Conservation (phyloP, 495 filamentous ascomycete genomes). For the Penicillium paxilli region DNA sequence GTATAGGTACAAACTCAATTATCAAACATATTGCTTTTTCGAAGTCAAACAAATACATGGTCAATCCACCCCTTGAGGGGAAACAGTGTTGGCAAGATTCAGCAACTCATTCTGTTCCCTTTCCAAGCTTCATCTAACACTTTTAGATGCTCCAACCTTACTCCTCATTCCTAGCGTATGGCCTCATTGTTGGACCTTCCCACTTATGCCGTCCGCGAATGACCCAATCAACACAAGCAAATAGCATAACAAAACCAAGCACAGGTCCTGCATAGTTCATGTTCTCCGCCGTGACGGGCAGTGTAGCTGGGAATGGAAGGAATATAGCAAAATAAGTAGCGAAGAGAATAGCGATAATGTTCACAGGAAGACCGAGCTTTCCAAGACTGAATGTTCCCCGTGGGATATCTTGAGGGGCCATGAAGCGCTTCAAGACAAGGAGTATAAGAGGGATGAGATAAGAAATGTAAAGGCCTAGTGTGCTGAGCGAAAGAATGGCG, state of each 20-base stretch:
- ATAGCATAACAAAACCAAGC: conserved; percentile 37
- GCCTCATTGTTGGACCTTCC: conserved; percentile 29
- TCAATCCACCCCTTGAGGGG: too few species aligned
- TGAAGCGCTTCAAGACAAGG: conserved; percentile 32
- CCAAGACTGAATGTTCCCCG: conserved; percentile 33
- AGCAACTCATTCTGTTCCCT: too few species aligned
- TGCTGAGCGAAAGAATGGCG: conserved; percentile 41
- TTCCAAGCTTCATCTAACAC: too few species aligned
- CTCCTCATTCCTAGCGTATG: too few species aligned
- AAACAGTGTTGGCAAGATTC: too few species aligned
- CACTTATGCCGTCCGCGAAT: conserved; percentile 36
- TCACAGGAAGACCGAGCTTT: conserved; percentile 37
- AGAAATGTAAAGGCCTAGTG: conserved; percentile 38
- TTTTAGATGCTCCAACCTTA: too few species aligned
- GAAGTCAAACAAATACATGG: too few species aligned
- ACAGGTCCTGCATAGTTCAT: conserved; percentile 50
- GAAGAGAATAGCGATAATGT: conserved; percentile 43
- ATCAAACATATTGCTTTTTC: too few species aligned
- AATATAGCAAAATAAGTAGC: conserved; percentile 43
- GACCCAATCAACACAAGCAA: conserved; percentile 42
- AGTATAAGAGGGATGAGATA: conserved; percentile 47
- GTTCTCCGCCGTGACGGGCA: conserved; percentile 40
- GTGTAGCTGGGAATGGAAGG: conserved; percentile 42
- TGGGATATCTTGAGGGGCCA: conserved; percentile 22
- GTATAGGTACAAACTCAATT: too few species aligned